These are phyloP conservation scores for Juncus inflexus DNA, from an alignment of 176 grass and related monocot species.

Conservation along the genomic window DNA sequence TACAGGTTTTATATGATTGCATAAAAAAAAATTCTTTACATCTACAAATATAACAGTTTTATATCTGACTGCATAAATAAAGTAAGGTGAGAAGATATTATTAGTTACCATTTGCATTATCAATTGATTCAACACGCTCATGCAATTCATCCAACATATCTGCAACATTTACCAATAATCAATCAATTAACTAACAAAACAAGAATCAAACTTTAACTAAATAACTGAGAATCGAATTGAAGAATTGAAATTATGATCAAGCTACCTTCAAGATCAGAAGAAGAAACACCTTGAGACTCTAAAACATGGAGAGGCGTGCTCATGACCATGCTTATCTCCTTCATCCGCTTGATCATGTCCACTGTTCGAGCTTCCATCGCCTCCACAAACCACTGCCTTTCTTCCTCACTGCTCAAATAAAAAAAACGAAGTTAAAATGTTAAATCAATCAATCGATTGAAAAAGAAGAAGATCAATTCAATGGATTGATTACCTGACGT, in stretches of 20 bases:
- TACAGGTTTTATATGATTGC: background rate
- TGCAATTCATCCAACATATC: conserved; percentile 75
- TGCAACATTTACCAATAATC: conserved; percentile 30
- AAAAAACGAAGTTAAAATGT: background rate
- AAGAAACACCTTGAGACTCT: background rate
- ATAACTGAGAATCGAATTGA: too few species aligned
- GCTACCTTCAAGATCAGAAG: background rate
- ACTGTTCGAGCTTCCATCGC: conserved; percentile 56
- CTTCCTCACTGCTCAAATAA: conserved; percentile 48
- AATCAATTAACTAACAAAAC: conserved; percentile 3
- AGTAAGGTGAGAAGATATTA: background rate
- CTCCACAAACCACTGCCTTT: conserved; percentile 71
- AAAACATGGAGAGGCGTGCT: background rate
- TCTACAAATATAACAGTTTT: background rate
- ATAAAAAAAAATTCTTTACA: background rate
- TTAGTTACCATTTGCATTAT: conserved; percentile 71
- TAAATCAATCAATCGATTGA: too few species aligned
- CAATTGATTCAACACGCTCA: conserved; percentile 82
- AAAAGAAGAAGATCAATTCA: too few species aligned
- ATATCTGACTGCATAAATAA: conserved; percentile 1
- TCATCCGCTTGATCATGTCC: conserved; percentile 36
- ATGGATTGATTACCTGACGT: too few species aligned
- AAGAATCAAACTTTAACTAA: too few species aligned
- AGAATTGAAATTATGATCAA: too few species aligned
- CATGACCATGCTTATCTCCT: background rate